Percentiles rank a stretch among this genome's conserved stretches.
phyloP scores from a whole-genome alignment of 345 rosid genomes.

The Camelina laxa region DNA sequence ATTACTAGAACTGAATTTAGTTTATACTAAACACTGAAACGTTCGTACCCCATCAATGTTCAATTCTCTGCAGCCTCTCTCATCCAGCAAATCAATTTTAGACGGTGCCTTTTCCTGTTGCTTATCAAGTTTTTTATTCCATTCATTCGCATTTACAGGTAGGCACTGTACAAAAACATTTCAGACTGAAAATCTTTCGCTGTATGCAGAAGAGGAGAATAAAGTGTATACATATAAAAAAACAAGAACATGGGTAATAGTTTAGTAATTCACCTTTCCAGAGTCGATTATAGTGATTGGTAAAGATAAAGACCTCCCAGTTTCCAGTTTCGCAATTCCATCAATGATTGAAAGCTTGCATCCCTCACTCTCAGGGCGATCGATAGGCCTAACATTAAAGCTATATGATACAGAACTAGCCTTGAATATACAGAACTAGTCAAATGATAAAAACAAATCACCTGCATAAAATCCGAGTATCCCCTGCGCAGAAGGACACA shows the following conservation, averaged over 20 bases:
- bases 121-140: slow-evolving; percentile 58
- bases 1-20: slow-evolving; percentile 10
- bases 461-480: slow-evolving; percentile 81
- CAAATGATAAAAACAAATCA: slow-evolving; percentile 23
- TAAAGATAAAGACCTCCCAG: slow-evolving; percentile 52
- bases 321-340: slow-evolving; percentile 48
- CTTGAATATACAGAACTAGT: background rate
- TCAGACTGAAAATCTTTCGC: background rate
- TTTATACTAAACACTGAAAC: background rate
- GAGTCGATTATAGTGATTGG: slow-evolving; percentile 65
- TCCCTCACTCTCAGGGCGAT: slow-evolving; percentile 49
- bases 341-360: slow-evolving; percentile 46
- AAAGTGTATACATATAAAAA: background rate
- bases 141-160: slow-evolving; percentile 47
- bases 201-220: slow-evolving; percentile 5
- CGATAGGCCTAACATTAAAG: slow-evolving; percentile 56
- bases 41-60: slow-evolving; percentile 60
- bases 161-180: slow-evolving; percentile 49
- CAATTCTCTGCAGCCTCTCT: slow-evolving; percentile 54
- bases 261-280: slow-evolving; percentile 55
- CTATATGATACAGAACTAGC: slow-evolving; percentile 16
- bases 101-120: slow-evolving; percentile 57
- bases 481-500: slow-evolving; percentile 51
- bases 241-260: background rate
- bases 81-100: slow-evolving; percentile 61